Conservation (phyloP, 805 yeast species). For the Limtongia smithiae region DNA sequence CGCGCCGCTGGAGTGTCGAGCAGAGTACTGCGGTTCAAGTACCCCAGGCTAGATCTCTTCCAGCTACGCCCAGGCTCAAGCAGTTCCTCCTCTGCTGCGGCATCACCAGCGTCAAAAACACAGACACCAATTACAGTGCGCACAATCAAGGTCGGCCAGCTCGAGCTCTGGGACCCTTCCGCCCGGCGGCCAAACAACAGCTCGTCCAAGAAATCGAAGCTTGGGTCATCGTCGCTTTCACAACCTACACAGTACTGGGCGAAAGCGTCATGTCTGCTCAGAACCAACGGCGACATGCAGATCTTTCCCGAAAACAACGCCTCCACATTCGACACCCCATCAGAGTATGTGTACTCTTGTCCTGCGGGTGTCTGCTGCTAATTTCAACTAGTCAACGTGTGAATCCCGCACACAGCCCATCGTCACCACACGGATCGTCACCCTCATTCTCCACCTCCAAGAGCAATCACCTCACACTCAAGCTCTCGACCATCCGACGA, state of each 20-base stretch:
- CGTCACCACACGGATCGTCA: neutral
- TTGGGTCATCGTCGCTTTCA: neutral
- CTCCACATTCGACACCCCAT: no score
- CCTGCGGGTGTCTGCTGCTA: neutral
- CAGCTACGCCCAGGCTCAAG: neutral
- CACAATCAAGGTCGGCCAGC: conserved; percentile 24
- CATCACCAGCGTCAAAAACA: neutral
- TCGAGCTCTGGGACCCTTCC: conserved; percentile 25
- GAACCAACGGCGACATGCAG: conserved; percentile 24
- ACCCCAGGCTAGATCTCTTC: conserved; percentile 15
- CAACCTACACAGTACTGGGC: conserved; percentile 6
- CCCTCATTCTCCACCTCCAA: conserved; percentile 2
- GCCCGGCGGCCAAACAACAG: neutral
- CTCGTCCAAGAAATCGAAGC: neutral
- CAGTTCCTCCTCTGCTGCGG: neutral
- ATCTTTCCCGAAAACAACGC: conserved; percentile 24
- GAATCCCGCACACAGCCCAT: neutral
- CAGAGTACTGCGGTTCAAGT: conserved; percentile 21
- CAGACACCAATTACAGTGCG: conserved; percentile 3
- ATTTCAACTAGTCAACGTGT: neutral
- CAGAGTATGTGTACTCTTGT: no score
- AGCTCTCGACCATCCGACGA: conserved; percentile 20
- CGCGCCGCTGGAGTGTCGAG: conserved; percentile 23
- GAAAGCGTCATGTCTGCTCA: conserved; percentile 21
- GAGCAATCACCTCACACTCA: conserved; percentile 14